These are phyloP conservation scores for Oenanthe javanica DNA, from an alignment of 140 eudicot species.

Conservation along the genomic window DNA sequence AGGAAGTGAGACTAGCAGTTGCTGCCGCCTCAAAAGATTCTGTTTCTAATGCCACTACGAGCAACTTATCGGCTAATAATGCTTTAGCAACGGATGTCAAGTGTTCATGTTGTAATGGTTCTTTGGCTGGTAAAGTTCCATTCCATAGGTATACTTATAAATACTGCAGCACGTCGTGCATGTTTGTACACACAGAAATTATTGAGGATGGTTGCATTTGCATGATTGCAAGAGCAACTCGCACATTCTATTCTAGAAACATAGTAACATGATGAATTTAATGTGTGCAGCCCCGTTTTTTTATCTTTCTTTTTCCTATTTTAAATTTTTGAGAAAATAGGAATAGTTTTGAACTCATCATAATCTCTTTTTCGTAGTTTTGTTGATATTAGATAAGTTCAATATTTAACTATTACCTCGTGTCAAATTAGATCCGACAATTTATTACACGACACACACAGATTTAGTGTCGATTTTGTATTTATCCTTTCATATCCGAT, in stretches of 20 bases:
- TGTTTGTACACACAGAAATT: slow-evolving; percentile 78
- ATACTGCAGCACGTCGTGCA: slow-evolving; percentile 91
- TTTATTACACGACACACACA: too few relatives aligned
- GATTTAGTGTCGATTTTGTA: too few relatives aligned
- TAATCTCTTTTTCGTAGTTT: too few relatives aligned
- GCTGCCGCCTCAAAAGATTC: slow-evolving; percentile 34
- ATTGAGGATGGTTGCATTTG: slow-evolving; percentile 86
- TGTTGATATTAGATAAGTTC: too few relatives aligned
- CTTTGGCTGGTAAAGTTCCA: slow-evolving; percentile 85
- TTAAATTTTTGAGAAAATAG: too few relatives aligned
- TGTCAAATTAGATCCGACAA: too few relatives aligned
- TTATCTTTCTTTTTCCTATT: too few relatives aligned
- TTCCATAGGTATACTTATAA: slow-evolving; percentile 90
- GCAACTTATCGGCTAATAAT: slow-evolving; percentile 21
- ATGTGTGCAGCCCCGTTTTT: too few relatives aligned
- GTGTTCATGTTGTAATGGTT: slow-evolving; percentile 71
- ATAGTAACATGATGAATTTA: too few relatives aligned
- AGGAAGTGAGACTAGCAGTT: slow-evolving; percentile 41
- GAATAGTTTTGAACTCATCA: too few relatives aligned
- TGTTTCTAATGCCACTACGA: slow-evolving; percentile 10
- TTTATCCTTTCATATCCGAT: too few relatives aligned
- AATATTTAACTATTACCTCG: too few relatives aligned
- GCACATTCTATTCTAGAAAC: background rate
- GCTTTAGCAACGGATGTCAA: slow-evolving; percentile 25
- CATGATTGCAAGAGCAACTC: slow-evolving; percentile 18